Evolutionary conservation across 257 asterid species (phyloP).

Genomic region (Capsicum rhomboideum): DNA sequence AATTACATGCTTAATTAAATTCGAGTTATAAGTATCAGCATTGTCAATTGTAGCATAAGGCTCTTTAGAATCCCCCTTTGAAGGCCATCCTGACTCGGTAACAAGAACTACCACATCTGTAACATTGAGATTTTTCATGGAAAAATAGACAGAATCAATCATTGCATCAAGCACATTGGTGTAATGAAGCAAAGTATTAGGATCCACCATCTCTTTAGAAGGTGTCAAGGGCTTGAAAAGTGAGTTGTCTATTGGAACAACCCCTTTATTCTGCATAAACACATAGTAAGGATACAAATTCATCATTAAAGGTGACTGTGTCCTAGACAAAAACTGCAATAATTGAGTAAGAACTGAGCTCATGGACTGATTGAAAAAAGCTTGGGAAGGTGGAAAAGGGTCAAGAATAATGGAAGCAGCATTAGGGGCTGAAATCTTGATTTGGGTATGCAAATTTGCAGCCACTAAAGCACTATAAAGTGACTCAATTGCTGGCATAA

Average conservation of each 20-base stretch:
- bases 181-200: slow-evolving; percentile 85
- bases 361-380: slow-evolving; percentile 75
- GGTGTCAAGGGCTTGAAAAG: slow-evolving; percentile 94
- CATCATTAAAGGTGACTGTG: slow-evolving; percentile 97
- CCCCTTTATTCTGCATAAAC: slow-evolving; percentile 93
- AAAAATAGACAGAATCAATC: slow-evolving; percentile 88
- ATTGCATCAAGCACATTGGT: slow-evolving; percentile 90
- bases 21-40: slow-evolving; percentile 80
- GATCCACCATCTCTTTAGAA: slow-evolving; percentile 91
- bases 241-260: slow-evolving; percentile 78
- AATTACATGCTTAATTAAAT: slow-evolving; percentile 70
- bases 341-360: slow-evolving; percentile 50
- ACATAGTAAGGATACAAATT: slow-evolving; percentile 94
- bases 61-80: slow-evolving; percentile 86
- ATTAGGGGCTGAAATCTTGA: slow-evolving; percentile 81
- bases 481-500: slow-evolving; percentile 91
- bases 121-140: slow-evolving; percentile 78
- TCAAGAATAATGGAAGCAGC: slow-evolving; percentile 76
- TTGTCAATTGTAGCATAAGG: slow-evolving; percentile 83
- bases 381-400: slow-evolving; percentile 94
- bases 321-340: slow-evolving; percentile 62
- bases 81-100: slow-evolving; percentile 96
- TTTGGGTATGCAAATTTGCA: slow-evolving; percentile 64
- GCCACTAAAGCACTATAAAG: slow-evolving; percentile 84
- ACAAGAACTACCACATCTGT: slow-evolving; percentile 75